A percentile compares a stretch with the other conserved stretches of the same genome.
Conservation (phyloP, 208 protist species). For the Phytomonas sp. region DNA sequence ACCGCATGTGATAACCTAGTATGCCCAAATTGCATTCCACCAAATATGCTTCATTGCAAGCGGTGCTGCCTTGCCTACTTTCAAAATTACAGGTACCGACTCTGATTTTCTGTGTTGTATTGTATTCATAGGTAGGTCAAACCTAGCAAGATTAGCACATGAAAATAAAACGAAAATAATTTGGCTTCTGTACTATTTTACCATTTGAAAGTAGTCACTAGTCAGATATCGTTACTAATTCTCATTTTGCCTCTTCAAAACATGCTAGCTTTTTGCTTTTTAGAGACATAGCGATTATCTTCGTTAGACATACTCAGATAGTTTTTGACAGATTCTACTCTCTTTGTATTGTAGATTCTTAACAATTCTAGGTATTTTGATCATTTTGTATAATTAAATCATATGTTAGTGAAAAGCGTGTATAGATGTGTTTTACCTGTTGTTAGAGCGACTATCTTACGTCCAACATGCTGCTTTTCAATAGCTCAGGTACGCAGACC, state of each 20-base stretch:
- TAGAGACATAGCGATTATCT: neutral
- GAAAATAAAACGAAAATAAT: neutral
- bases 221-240: neutral
- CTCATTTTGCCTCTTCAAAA: neutral
- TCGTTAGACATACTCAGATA: neutral
- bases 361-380: neutral
- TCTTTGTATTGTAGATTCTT: neutral
- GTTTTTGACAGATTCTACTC: neutral
- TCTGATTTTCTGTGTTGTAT: conserved; percentile 23
- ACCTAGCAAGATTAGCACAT: neutral
- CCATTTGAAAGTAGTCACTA: neutral
- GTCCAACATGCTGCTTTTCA: neutral
- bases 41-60: conserved; percentile 61
- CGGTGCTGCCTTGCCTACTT: conserved; percentile 66
- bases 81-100: conserved; percentile 26
- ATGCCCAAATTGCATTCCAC: conserved; percentile 42
- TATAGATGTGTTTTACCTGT: conserved; percentile 30
- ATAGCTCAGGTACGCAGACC: neutral
- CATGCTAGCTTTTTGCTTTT: neutral
- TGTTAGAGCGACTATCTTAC: conserved; percentile 43
- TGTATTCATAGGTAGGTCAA: neutral
- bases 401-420: conserved; percentile 18
- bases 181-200: neutral
- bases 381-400: conserved; percentile 2
- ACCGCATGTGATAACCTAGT: conserved; percentile 55